These are phyloP conservation scores for Punica granatum DNA, from an alignment of 345 rosid species.

Conservation along the genomic window DNA sequence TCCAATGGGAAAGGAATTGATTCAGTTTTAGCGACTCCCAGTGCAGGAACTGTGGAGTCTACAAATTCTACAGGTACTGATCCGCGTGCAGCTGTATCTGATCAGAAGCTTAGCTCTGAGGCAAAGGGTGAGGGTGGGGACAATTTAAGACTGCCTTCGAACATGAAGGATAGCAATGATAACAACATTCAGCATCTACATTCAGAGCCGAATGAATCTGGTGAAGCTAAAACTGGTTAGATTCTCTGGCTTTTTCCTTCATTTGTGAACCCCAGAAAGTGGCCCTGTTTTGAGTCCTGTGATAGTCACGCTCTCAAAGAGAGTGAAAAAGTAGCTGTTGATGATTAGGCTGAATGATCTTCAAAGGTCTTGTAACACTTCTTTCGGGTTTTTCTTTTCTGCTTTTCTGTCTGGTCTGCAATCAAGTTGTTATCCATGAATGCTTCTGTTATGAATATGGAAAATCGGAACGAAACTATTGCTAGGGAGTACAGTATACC, in stretches of 20 bases:
- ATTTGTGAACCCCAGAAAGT: not conserved
- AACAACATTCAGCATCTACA: conserved; percentile 19
- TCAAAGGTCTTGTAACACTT: not conserved
- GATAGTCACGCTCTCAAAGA: not conserved
- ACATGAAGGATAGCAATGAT: conserved; percentile 16
- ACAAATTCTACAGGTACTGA: not conserved
- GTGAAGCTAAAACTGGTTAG: conserved; percentile 12
- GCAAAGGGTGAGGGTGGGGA: conserved; percentile 20
- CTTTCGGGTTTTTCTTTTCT: not conserved
- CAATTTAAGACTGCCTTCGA: conserved; percentile 21
- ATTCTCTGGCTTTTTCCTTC: not conserved
- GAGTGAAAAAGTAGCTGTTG: not conserved
- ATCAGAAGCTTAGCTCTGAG: not conserved
- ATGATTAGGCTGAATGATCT: not conserved
- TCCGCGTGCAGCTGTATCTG: not conserved
- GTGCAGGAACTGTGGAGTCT: not conserved
- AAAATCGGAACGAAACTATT: not conserved
- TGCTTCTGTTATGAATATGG: not conserved
- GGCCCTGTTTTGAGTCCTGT: not conserved
- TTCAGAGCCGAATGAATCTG: conserved; percentile 17
- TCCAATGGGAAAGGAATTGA: not conserved
- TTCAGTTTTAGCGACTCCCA: not conserved
- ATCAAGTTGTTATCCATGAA: not conserved
- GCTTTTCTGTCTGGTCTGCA: not conserved
- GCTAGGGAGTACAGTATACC: not conserved